A percentile compares a stretch with the other conserved stretches of the same genome.
Evolutionary conservation across 345 rosid genomes (phyloP).

Genomic region (Populus pruinosa): DNA sequence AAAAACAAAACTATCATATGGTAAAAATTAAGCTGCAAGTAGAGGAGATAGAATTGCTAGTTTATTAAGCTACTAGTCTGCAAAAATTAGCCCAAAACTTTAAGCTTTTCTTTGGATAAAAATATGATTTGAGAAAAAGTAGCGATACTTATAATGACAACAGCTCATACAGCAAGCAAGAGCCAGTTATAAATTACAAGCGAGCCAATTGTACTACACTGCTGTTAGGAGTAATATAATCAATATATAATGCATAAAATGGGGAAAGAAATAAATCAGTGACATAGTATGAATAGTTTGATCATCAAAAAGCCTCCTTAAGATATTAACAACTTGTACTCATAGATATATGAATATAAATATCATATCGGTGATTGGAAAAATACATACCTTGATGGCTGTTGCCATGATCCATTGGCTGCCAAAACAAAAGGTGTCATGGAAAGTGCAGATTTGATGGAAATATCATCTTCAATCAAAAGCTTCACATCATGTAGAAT

Average conservation of each 20-base stretch:
- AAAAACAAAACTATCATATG: slow-evolving; percentile 9
- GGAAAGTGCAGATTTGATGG: slow-evolving; percentile 57
- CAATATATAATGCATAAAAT: not conserved
- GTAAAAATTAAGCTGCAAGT: not conserved
- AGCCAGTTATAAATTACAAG: not conserved
- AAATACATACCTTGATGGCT: slow-evolving; percentile 67
- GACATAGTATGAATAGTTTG: not conserved
- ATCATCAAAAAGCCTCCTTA: not conserved
- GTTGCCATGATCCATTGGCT: slow-evolving; percentile 83
- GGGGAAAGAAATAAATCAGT: not conserved
- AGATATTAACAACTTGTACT: not conserved
- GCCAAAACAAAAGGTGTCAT: slow-evolving; percentile 73
- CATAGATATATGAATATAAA: not conserved
- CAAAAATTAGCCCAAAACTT: not conserved
- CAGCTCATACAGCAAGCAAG: too few species aligned
- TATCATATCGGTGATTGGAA: not conserved
- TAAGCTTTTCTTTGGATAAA: not conserved
- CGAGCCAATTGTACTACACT: not conserved
- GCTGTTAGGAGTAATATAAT: not conserved
- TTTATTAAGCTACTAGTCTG: not conserved
- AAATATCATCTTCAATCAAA: slow-evolving; percentile 58
- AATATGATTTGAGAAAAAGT: not conserved
- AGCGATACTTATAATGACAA: not conserved
- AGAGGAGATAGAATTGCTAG: not conserved
- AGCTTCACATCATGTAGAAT: slow-evolving; percentile 75